Conservation (phyloP, 768 basidiomycete genomes). For the Clavulina sp. region DNA sequence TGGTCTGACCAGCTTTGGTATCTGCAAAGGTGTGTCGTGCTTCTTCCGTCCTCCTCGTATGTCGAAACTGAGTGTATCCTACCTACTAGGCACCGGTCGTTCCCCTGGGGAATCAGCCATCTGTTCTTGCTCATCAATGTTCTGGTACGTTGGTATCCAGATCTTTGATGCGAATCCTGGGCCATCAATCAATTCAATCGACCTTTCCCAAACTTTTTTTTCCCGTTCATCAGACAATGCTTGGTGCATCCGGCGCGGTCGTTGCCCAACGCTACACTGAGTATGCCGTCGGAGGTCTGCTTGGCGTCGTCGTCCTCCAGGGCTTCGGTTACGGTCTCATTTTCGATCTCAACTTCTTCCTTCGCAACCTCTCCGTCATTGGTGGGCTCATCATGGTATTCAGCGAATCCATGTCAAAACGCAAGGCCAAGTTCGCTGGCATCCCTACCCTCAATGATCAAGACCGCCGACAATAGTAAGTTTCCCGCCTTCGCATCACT, state of each 20-base stretch:
- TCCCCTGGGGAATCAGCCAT: constrained; percentile 92
- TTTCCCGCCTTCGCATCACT: constrained; percentile 8
- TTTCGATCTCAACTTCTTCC: constrained; percentile 99
- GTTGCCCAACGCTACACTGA: constrained; percentile 79
- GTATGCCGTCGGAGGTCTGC: constrained; percentile 75
- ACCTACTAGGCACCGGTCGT: constrained; percentile 63
- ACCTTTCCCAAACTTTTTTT: background rate
- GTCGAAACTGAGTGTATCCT: constrained; percentile 5
- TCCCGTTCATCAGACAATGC: constrained; percentile 51
- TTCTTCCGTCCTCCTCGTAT: background rate
- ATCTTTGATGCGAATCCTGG: background rate
- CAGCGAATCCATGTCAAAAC: constrained; percentile 80
- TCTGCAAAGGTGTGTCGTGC: constrained; percentile 59
- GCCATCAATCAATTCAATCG: background rate
- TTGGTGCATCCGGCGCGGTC: constrained; percentile 64
- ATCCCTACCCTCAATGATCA: constrained; percentile 81
- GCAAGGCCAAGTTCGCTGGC: constrained; percentile 79
- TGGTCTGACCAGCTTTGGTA: constrained; percentile 99
- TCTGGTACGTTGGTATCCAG: constrained; percentile 37
- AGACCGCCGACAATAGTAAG: constrained; percentile 96
- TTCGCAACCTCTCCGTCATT: constrained; percentile 93
- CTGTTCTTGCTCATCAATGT: constrained; percentile 85
- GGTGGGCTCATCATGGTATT: constrained; percentile 99
- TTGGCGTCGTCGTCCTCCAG: constrained; percentile 83
- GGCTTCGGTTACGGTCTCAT: constrained; percentile 98